Base-by-base conservation (phyloP, 306 rosid genomes). In the Delonix regia region DNA sequence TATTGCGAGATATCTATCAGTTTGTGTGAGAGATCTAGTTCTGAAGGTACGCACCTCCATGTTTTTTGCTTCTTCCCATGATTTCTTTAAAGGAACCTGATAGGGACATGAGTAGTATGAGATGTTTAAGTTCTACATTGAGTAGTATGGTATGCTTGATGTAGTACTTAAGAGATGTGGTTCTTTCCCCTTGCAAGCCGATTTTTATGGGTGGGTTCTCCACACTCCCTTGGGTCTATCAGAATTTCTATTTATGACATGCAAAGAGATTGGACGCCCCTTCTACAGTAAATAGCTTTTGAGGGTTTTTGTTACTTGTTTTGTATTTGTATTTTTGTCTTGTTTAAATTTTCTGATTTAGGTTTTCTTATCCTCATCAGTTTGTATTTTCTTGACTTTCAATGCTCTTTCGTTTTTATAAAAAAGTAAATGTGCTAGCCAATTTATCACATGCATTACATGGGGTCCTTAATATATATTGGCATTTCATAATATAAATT, bases 1-100 rank as follows among this genome's bases (percentile, higher is more conserved):
- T 55, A 60, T 96, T 86, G 94, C 97, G 45, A 86, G 86, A 90
- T 93, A 88, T 86, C 76, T 96, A 52, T 96, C 98, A 1, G 72
- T 96, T 85, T 78, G 87, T 83, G 70, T 96, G 81, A 90, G 90
- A 22, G 88, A 90, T 86, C 71, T 96, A 56, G 89, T 86, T 74
- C 57, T 96, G 69, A 93, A 93, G 97, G 99, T 96, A 84, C 73
- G 75, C 68, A 65, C 53, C 44, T 81, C 65, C 49, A 55, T 38
- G 18, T 71, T 44, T 38, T 38, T 38, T 64, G 70, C 18, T 38
- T 18, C 1, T 64, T 34, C 49, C 47, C 70, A 16, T 8, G 3
- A 2, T 64, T 28, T 48, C 16, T 16, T 51, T 25, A 51, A 51
- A 10, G 57, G 9, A 15, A 47, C 15, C 52, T n/a, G n/a, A n/a